A percentile compares a stretch with the other conserved stretches of the same genome.
Evolutionary conservation across 2,329 filamentous ascomycete genomes (phyloP).

Genomic region (Aspergillus transmontanensis): DNA sequence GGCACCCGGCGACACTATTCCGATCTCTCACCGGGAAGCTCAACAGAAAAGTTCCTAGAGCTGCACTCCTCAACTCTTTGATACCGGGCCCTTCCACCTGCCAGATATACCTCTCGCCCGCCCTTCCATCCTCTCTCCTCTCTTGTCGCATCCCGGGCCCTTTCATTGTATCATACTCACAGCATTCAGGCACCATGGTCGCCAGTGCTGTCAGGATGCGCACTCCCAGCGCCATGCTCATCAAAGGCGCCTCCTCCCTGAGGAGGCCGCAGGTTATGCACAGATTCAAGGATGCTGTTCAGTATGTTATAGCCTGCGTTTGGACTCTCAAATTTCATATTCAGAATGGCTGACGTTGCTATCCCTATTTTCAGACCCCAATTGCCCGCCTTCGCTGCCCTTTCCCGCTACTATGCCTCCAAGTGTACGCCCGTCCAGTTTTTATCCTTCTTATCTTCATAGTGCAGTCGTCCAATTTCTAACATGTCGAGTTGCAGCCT

Average conservation of each 20-base stretch:
- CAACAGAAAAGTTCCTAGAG: slow-evolving; percentile 45
- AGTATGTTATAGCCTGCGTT: slow-evolving; percentile 34
- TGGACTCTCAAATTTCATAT: background rate
- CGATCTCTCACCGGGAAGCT: slow-evolving; percentile 44
- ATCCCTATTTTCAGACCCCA: slow-evolving; percentile 35
- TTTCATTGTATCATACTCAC: slow-evolving; percentile 25
- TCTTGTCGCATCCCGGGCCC: slow-evolving; percentile 26
- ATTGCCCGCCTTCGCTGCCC: slow-evolving; percentile 59
- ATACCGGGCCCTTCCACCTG: slow-evolving; percentile 31
- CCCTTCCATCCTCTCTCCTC: slow-evolving; percentile 22
- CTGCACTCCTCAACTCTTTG: slow-evolving; percentile 31
- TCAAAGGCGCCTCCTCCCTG: slow-evolving; percentile 45
- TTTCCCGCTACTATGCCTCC: slow-evolving; percentile 69
- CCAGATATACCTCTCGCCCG: slow-evolving; percentile 22
- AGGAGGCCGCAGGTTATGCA: slow-evolving; percentile 49
- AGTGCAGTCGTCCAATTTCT: slow-evolving; percentile 16
- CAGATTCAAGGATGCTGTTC: slow-evolving; percentile 45
- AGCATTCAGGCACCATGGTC: slow-evolving; percentile 54
- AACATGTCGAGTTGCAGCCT: slow-evolving; percentile 63
- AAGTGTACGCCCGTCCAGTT: slow-evolving; percentile 56
- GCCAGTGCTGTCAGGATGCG: slow-evolving; percentile 52
- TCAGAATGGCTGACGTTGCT: slow-evolving; percentile 23
- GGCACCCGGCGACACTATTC: slow-evolving; percentile 32
- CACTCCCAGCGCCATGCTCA: slow-evolving; percentile 46
- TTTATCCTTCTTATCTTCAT: background rate